A percentile compares a stretch with the other conserved stretches of the same genome.
Evolutionary conservation across 345 rosid species (phyloP).

Genomic region (Citrus reticulata): DNA sequence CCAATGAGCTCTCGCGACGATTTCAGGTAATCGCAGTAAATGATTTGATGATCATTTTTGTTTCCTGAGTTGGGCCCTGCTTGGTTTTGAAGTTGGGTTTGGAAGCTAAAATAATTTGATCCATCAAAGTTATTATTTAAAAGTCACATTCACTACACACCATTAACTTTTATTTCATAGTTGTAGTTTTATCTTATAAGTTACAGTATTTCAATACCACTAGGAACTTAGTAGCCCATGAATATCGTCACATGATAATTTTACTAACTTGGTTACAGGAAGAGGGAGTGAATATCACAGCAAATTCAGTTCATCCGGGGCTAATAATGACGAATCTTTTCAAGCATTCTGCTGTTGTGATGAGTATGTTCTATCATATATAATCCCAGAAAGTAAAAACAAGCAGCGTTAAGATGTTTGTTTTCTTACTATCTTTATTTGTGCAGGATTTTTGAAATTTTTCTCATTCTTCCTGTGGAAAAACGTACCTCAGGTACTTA

Average conservation of each 20-base stretch:
- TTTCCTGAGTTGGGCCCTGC: neutral
- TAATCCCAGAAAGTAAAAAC: neutral
- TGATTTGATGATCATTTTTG: neutral
- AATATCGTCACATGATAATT: neutral
- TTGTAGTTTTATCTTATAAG: no score
- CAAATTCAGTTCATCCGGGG: conserved; percentile 92
- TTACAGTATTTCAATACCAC: no score
- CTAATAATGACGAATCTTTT: conserved; percentile 86
- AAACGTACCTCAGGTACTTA: conserved; percentile 73
- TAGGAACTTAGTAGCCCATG: neutral
- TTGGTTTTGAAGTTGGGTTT: no score
- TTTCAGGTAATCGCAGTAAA: conserved; percentile 44
- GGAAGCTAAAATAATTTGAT: no score
- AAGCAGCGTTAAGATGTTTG: neutral
- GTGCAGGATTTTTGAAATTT: conserved; percentile 55
- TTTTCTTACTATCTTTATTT: neutral
- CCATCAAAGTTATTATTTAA: no score
- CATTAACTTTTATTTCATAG: no score
- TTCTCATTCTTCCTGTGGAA: conserved; percentile 73
- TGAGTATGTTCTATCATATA: conserved; percentile 46
- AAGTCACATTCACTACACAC: no score
- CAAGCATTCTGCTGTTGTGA: conserved; percentile 48
- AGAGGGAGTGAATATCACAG: conserved; percentile 75
- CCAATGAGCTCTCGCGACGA: conserved; percentile 82
- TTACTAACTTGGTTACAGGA: conserved; percentile 34